Percentiles rank a stretch among this genome's conserved stretches.
These are phyloP conservation scores for Fraxinus xanthoxyloides DNA, from an alignment of 305 asterid species.

Conservation along the genomic window DNA sequence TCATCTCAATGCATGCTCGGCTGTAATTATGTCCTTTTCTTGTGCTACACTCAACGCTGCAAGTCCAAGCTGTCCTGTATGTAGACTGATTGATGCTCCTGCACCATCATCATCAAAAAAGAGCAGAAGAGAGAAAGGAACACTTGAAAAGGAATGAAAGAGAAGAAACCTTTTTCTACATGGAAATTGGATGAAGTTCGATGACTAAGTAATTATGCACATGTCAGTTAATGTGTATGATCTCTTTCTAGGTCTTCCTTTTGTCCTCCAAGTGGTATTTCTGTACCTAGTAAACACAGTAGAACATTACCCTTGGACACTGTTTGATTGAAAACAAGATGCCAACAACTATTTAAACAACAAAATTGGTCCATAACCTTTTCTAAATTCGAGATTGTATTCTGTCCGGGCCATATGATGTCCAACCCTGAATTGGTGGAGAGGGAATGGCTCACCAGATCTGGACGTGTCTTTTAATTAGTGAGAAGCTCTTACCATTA, in stretches of 20 bases:
- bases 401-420: neutral
- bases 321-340: neutral
- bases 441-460: neutral
- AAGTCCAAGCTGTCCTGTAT: neutral
- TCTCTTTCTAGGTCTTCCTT: neutral
- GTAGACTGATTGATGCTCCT: neutral
- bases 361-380: neutral
- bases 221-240: neutral
- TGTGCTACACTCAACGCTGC: neutral
- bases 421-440: neutral
- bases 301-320: neutral
- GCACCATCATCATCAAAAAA: neutral
- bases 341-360: neutral
- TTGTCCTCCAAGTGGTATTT: neutral
- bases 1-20: neutral
- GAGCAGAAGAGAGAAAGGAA: neutral
- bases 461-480: neutral
- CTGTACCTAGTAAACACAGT: neutral
- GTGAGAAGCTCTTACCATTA: constrained; percentile 3
- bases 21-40: neutral
- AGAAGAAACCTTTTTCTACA: neutral
- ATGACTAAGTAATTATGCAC: neutral
- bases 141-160: neutral
- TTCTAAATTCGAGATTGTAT: neutral
- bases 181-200: neutral